Percentiles rank a stretch among this genome's conserved stretches.
Evolutionary conservation across 768 basidiomycete species (phyloP).

Genomic region (Suillus variegatus): DNA sequence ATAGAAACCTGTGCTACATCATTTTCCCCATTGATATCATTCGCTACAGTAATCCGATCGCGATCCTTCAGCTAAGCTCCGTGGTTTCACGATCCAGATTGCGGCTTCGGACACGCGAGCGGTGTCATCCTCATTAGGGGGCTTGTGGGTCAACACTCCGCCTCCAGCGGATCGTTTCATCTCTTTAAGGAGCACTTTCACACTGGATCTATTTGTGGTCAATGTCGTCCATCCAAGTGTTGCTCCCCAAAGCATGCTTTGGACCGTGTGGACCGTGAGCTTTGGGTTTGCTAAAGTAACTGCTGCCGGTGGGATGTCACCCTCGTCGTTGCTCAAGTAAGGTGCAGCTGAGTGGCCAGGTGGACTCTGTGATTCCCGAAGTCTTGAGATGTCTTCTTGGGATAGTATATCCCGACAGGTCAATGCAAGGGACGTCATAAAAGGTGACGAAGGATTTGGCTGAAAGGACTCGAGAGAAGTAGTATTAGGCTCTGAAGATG

Average conservation of each 20-base stretch:
- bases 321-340: slow-evolving; percentile 16
- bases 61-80: slow-evolving; percentile 73
- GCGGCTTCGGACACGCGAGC: slow-evolving; percentile 34
- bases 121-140: not conserved
- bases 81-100: slow-evolving; percentile 78
- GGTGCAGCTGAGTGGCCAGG: not conserved
- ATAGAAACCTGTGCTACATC: not conserved
- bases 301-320: slow-evolving; percentile 52
- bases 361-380: not conserved
- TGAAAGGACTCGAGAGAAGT: slow-evolving; percentile 5
- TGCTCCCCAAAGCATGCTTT: slow-evolving; percentile 71
- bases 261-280: slow-evolving; percentile 76
- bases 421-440: slow-evolving; percentile 49
- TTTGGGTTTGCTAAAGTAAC: slow-evolving; percentile 57
- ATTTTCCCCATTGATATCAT: not conserved
- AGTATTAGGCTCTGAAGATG: slow-evolving; percentile 28
- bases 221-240: slow-evolving; percentile 79
- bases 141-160: slow-evolving; percentile 8
- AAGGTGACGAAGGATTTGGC: slow-evolving; percentile 26
- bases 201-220: slow-evolving; percentile 81
- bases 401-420: slow-evolving; percentile 59
- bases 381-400: slow-evolving; percentile 34
- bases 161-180: slow-evolving; percentile 39
- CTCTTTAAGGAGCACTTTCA: slow-evolving; percentile 72
- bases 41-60: slow-evolving; percentile 14